phyloP scores from a whole-genome alignment of 192 early-diverging fungal species.

The Entomortierella chlamydospora region DNA sequence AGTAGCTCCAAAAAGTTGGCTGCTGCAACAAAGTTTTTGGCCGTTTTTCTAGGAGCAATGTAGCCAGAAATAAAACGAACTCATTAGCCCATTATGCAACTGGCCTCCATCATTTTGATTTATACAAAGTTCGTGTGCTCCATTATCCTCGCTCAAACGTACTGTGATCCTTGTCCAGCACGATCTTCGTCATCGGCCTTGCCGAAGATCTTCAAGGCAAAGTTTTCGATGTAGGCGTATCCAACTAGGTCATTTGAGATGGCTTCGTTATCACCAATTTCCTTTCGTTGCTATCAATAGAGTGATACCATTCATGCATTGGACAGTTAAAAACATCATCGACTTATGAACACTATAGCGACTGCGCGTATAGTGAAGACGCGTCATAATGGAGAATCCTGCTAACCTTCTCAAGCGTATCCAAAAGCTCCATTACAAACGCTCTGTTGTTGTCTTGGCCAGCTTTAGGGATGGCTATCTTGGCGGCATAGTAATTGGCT shows the following conservation, averaged over 20 bases:
- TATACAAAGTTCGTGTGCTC: not conserved
- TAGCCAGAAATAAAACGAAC: not conserved
- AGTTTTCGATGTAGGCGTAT: conserved; percentile 85
- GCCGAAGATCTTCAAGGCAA: conserved; percentile 89
- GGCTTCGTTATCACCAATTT: conserved; percentile 70
- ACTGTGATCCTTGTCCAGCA: conserved; percentile 82
- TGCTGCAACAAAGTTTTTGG: conserved; percentile 89
- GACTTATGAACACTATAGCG: too few species aligned
- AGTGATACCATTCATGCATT: not conserved
- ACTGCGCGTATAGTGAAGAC: too few species aligned
- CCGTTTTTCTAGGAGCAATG: conserved; percentile 74
- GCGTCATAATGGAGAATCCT: not conserved
- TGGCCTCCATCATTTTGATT: too few species aligned
- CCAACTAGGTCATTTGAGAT: conserved; percentile 83
- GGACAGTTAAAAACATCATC: not conserved
- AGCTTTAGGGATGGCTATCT: conserved; percentile 75
- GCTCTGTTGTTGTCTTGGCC: conserved; percentile 60
- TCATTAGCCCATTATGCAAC: not conserved
- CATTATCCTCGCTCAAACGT: conserved; percentile 20
- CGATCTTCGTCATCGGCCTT: conserved; percentile 95
- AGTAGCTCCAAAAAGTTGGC: conserved; percentile 91
- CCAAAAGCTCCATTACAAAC: conserved; percentile 78
- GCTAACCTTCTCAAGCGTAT: conserved; percentile 81
- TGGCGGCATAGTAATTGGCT: conserved; percentile 88
- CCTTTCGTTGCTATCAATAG: conserved; percentile 72